Evolutionary conservation across 2,329 filamentous ascomycete genomes (phyloP).

Genomic region (Cladophialophora carrionii): DNA sequence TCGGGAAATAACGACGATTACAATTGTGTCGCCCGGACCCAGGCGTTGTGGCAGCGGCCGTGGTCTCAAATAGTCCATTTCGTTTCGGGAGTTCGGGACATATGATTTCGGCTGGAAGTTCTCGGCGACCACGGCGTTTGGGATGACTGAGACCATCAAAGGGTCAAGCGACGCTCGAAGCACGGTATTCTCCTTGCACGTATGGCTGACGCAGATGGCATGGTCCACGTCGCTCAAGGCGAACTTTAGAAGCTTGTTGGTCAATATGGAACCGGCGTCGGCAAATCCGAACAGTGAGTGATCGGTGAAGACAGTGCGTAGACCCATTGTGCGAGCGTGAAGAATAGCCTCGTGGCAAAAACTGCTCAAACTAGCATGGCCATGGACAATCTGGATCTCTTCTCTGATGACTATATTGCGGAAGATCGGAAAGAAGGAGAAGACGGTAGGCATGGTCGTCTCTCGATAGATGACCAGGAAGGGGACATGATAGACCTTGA

Average conservation of each 20-base stretch:
- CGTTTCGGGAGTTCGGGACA: slow-evolving; percentile 49
- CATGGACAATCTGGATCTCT: slow-evolving; percentile 94
- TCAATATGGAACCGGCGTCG: slow-evolving; percentile 91
- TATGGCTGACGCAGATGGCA: slow-evolving; percentile 97
- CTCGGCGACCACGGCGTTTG: slow-evolving; percentile 94
- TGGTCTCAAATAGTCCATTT: slow-evolving; percentile 38
- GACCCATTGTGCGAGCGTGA: slow-evolving; percentile 92
- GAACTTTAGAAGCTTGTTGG: slow-evolving; percentile 97
- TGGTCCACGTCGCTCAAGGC: slow-evolving; percentile 95
- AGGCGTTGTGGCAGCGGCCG: slow-evolving; percentile 66
- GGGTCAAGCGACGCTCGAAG: slow-evolving; percentile 92
- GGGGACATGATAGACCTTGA: slow-evolving; percentile 97
- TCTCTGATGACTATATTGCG: slow-evolving; percentile 94
- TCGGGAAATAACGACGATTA: slow-evolving; percentile 94
- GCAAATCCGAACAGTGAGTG: slow-evolving; percentile 97
- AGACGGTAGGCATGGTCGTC: slow-evolving; percentile 92
- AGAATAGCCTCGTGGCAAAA: slow-evolving; percentile 93
- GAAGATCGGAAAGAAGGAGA: slow-evolving; percentile 98
- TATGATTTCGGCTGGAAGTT: slow-evolving; percentile 79
- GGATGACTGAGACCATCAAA: slow-evolving; percentile 95
- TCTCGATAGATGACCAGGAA: slow-evolving; percentile 95
- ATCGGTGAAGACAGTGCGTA: slow-evolving; percentile 95
- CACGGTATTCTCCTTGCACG: slow-evolving; percentile 98
- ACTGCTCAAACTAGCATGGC: slow-evolving; percentile 91
- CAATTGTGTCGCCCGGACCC: slow-evolving; percentile 83